Conservation (phyloP, 2,329 filamentous ascomycete genomes). For the Diaporthe nobilis region DNA sequence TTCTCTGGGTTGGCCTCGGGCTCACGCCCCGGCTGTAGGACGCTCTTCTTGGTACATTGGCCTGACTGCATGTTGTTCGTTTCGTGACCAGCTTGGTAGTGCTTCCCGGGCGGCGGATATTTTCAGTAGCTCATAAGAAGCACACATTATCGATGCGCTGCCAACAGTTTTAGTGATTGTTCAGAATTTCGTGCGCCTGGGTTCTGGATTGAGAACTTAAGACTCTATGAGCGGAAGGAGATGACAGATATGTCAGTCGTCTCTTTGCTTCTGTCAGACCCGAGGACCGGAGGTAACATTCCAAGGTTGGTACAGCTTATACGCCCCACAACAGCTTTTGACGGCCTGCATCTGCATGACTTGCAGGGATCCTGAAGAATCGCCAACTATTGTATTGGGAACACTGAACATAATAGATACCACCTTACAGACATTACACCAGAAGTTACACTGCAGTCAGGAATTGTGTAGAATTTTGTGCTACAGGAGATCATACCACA, state of each 20-base stretch:
- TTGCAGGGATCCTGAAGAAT: background rate
- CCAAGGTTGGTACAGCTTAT: background rate
- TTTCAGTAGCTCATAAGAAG: constrained; percentile 2
- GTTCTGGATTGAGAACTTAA: background rate
- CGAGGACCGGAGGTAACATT: constrained; percentile 17
- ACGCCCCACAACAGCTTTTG: constrained; percentile 18
- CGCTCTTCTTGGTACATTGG: background rate
- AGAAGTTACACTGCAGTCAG: background rate
- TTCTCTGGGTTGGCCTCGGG: constrained; percentile 1
- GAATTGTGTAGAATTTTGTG: background rate
- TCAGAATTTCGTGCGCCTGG: background rate
- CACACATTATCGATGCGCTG: constrained; percentile 1
- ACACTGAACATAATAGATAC: background rate
- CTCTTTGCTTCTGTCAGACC: constrained; percentile 13
- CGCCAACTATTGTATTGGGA: background rate
- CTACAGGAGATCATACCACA: background rate
- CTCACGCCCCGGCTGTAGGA: background rate
- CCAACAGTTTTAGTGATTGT: background rate
- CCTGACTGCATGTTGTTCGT: constrained; percentile 5
- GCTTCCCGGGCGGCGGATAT: constrained; percentile 4
- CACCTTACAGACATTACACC: background rate
- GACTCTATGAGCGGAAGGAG: background rate
- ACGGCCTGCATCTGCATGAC: background rate
- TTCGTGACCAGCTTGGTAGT: background rate
- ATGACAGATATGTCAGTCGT: background rate